Percentiles rank a stretch among this genome's conserved stretches.
phyloP scores from a whole-genome alignment of 2,329 filamentous ascomycete genomes.

The Aspergillus chevalieri region DNA sequence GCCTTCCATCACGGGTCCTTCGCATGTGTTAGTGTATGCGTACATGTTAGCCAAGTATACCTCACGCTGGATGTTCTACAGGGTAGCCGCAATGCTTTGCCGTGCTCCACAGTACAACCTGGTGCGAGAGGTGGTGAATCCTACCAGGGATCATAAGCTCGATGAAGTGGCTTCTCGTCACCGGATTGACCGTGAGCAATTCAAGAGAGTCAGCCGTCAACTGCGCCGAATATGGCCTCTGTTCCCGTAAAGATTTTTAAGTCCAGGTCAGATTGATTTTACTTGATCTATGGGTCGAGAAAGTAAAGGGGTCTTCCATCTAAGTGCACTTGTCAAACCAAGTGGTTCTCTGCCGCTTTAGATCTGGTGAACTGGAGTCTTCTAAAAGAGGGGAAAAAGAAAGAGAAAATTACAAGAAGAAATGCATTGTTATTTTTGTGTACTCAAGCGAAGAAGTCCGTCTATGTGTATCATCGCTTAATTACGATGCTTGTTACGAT shows the following conservation, averaged over 20 bases:
- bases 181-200: conserved; percentile 27
- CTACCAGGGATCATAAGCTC: conserved; percentile 31
- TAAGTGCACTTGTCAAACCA: background rate
- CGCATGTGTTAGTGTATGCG: conserved; percentile 25
- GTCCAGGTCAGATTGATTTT: background rate
- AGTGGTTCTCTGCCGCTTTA: background rate
- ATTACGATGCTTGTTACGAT: background rate
- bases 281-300: background rate
- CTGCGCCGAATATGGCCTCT: conserved; percentile 33
- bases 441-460: background rate
- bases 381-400: background rate
- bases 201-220: conserved; percentile 22
- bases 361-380: background rate
- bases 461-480: background rate
- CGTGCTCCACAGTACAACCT: conserved; percentile 11
- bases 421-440: background rate
- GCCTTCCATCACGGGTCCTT: conserved; percentile 15
- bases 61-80: conserved; percentile 39
- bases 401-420: background rate
- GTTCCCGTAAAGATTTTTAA: conserved; percentile 15
- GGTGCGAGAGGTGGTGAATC: conserved; percentile 43
- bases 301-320: background rate
- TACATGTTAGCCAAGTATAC: conserved; percentile 45
- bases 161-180: conserved; percentile 35
- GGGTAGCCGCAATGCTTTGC: conserved; percentile 29